Conservation (phyloP, 345 rosid genomes). For the Eucalyptus tenuipes region DNA sequence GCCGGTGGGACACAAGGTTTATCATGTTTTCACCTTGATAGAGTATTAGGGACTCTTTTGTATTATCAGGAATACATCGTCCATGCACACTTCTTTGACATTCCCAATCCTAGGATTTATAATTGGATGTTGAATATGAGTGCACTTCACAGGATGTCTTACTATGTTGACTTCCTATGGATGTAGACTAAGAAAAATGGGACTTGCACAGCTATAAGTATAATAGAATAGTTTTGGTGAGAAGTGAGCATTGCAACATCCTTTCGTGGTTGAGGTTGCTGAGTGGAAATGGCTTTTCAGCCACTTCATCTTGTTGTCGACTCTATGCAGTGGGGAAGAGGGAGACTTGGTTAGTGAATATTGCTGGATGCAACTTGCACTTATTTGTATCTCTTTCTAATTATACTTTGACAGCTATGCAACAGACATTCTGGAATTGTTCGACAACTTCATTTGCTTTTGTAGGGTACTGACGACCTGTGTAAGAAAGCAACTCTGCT, state of each 20-base stretch:
- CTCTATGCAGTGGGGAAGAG: background rate
- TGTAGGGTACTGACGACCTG: background rate
- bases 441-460: background rate
- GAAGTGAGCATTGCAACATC: background rate
- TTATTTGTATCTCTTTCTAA: background rate
- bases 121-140: background rate
- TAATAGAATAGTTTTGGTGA: background rate
- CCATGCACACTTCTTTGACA: background rate
- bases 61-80: background rate
- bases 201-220: background rate
- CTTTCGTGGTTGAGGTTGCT: background rate
- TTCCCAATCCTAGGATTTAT: background rate
- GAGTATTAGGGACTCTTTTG: background rate
- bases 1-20: slow-evolving; percentile 90
- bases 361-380: background rate
- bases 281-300: background rate
- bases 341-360: background rate
- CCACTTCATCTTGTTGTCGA: too few relatives aligned
- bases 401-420: background rate
- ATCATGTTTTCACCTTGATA: background rate
- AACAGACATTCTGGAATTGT: background rate
- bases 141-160: background rate
- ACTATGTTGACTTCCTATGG: background rate
- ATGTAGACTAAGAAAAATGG: background rate
- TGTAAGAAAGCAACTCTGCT: background rate